phyloP scores from a whole-genome alignment of 192 early-diverging fungal genomes.

The Geranomyces michiganensis region DNA sequence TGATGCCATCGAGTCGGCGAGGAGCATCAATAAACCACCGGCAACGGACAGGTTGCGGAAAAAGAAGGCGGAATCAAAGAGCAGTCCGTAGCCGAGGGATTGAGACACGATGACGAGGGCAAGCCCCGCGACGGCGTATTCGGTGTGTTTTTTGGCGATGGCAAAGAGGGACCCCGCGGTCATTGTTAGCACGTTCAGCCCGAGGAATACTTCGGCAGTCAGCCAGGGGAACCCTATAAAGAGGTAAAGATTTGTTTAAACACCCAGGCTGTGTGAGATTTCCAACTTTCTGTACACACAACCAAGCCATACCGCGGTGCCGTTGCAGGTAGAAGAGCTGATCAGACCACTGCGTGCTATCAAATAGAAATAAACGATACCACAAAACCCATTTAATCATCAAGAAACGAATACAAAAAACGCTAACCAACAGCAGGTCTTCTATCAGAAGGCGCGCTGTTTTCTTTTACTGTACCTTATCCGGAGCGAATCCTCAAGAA shows the following conservation, averaged over 20 bases:
- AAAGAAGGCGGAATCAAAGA: slow-evolving; percentile 89
- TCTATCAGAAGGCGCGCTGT: too few relatives aligned
- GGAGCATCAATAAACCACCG: slow-evolving; percentile 92
- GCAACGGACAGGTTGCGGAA: slow-evolving; percentile 90
- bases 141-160: slow-evolving; percentile 78
- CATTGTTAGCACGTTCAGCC: slow-evolving; percentile 83
- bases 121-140: slow-evolving; percentile 81
- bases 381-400: too few relatives aligned
- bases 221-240: slow-evolving; percentile 70
- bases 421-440: too few relatives aligned
- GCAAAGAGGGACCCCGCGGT: slow-evolving; percentile 80
- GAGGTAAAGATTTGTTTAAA: neutral
- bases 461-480: slow-evolving; percentile 55
- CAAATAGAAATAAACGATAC: slow-evolving; percentile 4
- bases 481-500: slow-evolving; percentile 90
- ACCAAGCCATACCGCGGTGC: slow-evolving; percentile 59
- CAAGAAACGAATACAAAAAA: too few relatives aligned
- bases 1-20: slow-evolving; percentile 77
- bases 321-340: slow-evolving; percentile 84
- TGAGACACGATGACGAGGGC: slow-evolving; percentile 83
- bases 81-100: slow-evolving; percentile 90
- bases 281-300: neutral
- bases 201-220: slow-evolving; percentile 83
- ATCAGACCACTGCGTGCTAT: slow-evolving; percentile 81
- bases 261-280: neutral